Evolutionary conservation across 345 rosid species (phyloP), one percentile per base, ranked within the genome.

Genomic region (Geranium rotundifolium): DNA sequence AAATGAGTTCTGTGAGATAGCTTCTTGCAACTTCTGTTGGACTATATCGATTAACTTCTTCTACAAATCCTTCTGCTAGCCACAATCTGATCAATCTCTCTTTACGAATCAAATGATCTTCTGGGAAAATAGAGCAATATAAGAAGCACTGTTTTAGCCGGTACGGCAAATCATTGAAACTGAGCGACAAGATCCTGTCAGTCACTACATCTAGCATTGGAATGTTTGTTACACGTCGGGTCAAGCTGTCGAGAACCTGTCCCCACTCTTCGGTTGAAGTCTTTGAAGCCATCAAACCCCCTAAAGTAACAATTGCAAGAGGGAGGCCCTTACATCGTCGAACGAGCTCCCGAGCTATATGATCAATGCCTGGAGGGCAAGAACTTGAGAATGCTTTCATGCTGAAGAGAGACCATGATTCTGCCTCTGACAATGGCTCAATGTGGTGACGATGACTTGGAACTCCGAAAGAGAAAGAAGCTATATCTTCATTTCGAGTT

Each of bases 301-400:
- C 79, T 39, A 79, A 65, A 54, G 82, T 66, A 37, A 69, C 76
- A 54, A 77, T 74, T 65, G 76, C 81, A 29, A 77, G 65, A n/a
- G 78, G 81, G 31, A 77, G 56, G 52, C 72, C 78, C 58, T 63
- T 37, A 41, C 81, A 77, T 61, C 70, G 71, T 63, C 66, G 71
- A 4, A 69, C 20, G 52, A 77, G 31, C 34, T 64, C 69, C 52
- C 61, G 61, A 17, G 78, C 81, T 58, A 58, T 10, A 17, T 5
- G 5, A 50, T 46, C 30, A 18, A 69, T 63, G 54, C 61, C 58
- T 18, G 23, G 5, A 13, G 63, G 56, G 4, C 71, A 62, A 8
- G 41, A 34, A 20, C 66, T 72, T 1, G 68, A 60, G 65, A 75
- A 79, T 5, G 79, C 75, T 63, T 63, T 72, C 69, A 64, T 70